Evolutionary conservation across 2,329 filamentous ascomycete genomes (phyloP).

Genomic region (Colletotrichum sp.): DNA sequence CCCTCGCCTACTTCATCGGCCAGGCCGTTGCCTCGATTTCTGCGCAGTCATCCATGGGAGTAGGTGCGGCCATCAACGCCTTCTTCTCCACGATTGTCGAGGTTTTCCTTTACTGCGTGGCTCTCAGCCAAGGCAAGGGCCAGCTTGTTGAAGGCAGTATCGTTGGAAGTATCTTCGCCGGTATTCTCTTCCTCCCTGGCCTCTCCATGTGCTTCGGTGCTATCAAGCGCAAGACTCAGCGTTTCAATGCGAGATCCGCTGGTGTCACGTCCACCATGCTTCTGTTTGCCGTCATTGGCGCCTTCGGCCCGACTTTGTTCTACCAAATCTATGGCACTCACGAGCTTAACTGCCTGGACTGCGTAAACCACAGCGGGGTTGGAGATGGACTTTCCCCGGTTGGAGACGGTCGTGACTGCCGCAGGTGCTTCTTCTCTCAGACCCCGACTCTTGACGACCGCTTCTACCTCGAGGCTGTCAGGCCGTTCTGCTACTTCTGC

Average conservation of each 20-base stretch:
- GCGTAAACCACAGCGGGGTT: conserved; percentile 51
- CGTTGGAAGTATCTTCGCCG: conserved; percentile 96
- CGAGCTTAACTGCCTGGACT: conserved; percentile 84
- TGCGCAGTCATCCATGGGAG: conserved; percentile 96
- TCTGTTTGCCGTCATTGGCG: conserved; percentile 92
- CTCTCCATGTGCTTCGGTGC: conserved; percentile 99
- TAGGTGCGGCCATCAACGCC: conserved; percentile 95
- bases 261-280: conserved; percentile 98
- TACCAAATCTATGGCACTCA: conserved; percentile 99
- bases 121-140: conserved; percentile 89
- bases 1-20: conserved; percentile 96
- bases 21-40: conserved; percentile 98
- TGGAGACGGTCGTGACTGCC: conserved; percentile 73
- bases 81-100: conserved; percentile 98
- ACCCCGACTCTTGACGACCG: conserved; percentile 81
- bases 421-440: conserved; percentile 93
- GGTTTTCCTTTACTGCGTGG: conserved; percentile 96
- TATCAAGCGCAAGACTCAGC: conserved; percentile 95
- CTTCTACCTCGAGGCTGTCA: conserved; percentile 90
- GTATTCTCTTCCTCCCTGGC: conserved; percentile 91
- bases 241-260: conserved; percentile 95
- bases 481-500: conserved; percentile 91
- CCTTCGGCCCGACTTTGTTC: conserved; percentile 94
- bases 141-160: conserved; percentile 95
- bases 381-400: conserved; percentile 29